These are phyloP conservation scores for Cyclostephanos tholiformis DNA, from an alignment of 108 stramenopile genomes.

Conservation along the genomic window DNA sequence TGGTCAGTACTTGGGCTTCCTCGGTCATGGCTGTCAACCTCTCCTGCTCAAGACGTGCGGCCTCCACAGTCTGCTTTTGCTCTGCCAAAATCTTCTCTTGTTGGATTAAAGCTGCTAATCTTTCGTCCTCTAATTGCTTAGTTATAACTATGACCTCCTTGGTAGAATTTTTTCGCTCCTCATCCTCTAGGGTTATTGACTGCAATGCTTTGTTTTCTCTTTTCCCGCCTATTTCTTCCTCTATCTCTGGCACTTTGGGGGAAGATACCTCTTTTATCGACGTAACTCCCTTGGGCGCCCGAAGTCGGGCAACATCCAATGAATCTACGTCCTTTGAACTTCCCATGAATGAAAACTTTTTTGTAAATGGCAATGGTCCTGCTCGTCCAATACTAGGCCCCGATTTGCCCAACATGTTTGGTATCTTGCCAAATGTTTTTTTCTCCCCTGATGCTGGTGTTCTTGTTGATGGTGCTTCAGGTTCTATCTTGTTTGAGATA, in stretches of 20 bases:
- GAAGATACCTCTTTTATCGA: no score
- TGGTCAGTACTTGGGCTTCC: neutral
- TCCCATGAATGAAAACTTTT: slow-evolving; percentile 2
- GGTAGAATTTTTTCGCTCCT: no score
- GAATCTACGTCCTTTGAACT: neutral
- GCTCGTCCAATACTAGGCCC: neutral
- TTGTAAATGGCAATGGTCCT: slow-evolving; percentile 10
- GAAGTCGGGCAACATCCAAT: neutral
- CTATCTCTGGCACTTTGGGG: no score
- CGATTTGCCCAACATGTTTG: neutral
- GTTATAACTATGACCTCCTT: neutral
- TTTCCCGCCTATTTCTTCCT: no score
- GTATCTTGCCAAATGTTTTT: neutral
- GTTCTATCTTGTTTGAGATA: neutral
- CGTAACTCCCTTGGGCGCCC: no score
- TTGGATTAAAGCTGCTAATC: neutral
- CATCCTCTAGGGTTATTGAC: no score
- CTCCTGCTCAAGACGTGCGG: neutral
- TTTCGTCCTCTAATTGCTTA: neutral
- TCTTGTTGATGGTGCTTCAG: neutral
- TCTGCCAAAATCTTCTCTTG: neutral
- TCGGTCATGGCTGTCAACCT: neutral
- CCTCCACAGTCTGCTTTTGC: neutral
- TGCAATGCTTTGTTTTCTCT: no score
- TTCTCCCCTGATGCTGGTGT: neutral